phyloP scores from a whole-genome alignment of 2,329 filamentous ascomycete genomes.

The Neurospora sp. region DNA sequence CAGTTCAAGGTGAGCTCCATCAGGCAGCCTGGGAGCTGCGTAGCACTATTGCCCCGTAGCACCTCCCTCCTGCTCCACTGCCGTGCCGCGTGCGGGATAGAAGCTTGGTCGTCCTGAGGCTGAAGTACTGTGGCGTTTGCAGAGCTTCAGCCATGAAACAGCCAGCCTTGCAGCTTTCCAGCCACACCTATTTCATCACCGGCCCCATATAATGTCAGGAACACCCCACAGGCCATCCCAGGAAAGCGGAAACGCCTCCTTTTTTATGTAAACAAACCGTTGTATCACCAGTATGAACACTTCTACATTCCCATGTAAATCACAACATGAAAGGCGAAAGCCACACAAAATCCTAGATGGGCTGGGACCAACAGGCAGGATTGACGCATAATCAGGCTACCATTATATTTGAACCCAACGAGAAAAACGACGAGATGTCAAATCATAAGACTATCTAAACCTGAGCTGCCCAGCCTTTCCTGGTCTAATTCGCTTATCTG shows the following conservation, averaged over 20 bases:
- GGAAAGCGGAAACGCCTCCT: neutral
- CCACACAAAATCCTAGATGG: neutral
- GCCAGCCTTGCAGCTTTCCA: neutral
- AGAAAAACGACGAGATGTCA: neutral
- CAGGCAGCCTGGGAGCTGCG: slow-evolving; percentile 37
- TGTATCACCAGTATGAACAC: neutral
- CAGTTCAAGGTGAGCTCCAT: slow-evolving; percentile 15
- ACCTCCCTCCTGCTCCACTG: neutral
- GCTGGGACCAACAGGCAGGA: neutral
- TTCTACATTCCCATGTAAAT: neutral
- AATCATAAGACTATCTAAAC: neutral
- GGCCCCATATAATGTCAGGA: neutral
- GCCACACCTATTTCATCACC: neutral
- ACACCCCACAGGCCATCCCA: neutral
- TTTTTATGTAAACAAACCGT: neutral
- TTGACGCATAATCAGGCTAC: neutral
- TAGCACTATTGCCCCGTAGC: slow-evolving; percentile 6
- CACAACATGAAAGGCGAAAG: neutral
- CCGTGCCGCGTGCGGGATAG: neutral
- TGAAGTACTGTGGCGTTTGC: neutral
- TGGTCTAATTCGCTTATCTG: neutral
- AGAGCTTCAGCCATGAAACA: neutral
- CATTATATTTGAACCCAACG: neutral
- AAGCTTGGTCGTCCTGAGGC: neutral
- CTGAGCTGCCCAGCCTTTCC: neutral